Evolutionary conservation across 768 basidiomycete species (phyloP), one percentile per base, ranked within the genome.

Genomic region (Cystobasidium tubakii): DNA sequence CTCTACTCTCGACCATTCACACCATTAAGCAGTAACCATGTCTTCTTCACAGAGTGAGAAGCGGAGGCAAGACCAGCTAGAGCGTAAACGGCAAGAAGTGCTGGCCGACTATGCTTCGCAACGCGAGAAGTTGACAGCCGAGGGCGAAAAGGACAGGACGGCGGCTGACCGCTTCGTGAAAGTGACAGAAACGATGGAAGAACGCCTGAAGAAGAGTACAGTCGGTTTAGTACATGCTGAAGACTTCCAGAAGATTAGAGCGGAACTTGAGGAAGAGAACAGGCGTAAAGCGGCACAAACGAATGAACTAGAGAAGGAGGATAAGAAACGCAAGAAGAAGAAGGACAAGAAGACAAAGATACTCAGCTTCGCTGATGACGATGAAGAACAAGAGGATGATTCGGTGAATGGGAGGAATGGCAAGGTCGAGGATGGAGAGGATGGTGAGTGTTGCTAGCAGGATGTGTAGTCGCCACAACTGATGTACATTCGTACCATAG

Each of bases 181-280:
- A 0, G 91, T 94, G 81, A 87, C 91, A 82, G 94, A 97, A 80
- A 91, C 90, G 3, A 88, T 96, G 85, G 95, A 97, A 81, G 95
- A 97, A 74, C 85, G 87, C 7, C 85, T 98, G 64, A 96, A 95
- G 84, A 85, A 91, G 75, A 88, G 85, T 62, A 98, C 95, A 0
- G 87, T 98, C 54, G 95, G 95, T 76, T 86, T 98, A 21, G 94
- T 97, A 1, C 87, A 85, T 73, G 84, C 97, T 7, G 91, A 95
- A 76, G 95, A 96, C 34, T 98, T 98, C 76, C 90, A 93, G 81
- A 89, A 91, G 82, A 87, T 85, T 78, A 83, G 91, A 74, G 90
- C 90, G 79, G 91, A 91, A 75, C 82, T 98, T 1, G 92, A 96
- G 79, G 95, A 97, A 81, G 89, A 89, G 27, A 91, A 91, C 80